Percentiles rank a stretch among this genome's conserved stretches.
These are phyloP conservation scores for Solanum verrucosum DNA, from an alignment of 257 asterid species.

Conservation along the genomic window DNA sequence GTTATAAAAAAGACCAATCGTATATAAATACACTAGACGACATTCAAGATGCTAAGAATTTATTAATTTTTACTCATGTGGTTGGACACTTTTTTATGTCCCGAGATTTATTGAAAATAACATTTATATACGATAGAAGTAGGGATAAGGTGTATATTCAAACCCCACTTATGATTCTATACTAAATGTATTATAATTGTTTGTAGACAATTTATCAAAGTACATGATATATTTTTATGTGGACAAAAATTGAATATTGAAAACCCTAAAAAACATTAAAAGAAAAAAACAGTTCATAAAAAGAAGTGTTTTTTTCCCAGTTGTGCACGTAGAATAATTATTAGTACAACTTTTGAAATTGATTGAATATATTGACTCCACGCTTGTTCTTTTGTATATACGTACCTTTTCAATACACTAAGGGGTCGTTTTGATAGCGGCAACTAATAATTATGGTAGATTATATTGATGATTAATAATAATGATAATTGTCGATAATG, in stretches of 20 bases:
- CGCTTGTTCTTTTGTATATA: neutral
- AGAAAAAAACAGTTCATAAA: neutral
- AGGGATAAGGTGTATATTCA: fast-evolving
- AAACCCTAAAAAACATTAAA: neutral
- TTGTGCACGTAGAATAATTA: neutral
- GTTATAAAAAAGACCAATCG: neutral
- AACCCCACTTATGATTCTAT: too few species aligned
- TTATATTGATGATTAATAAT: neutral
- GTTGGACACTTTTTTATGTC: neutral
- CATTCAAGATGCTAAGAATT: neutral
- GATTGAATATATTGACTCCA: neutral
- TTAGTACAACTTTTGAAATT: neutral
- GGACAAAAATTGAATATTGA: neutral
- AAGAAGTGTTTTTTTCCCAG: neutral
- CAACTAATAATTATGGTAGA: neutral
- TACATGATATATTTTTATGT: neutral
- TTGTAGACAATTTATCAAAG: neutral
- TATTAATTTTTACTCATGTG: neutral
- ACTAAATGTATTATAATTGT: too few species aligned
- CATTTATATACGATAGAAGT: neutral
- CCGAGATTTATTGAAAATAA: neutral
- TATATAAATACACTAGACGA: neutral
- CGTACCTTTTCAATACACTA: neutral
- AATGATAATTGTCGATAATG: neutral
- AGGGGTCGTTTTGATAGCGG: neutral